Conservation (phyloP, 805 yeast genomes). For the Wickerhamomyces tratensis region DNA sequence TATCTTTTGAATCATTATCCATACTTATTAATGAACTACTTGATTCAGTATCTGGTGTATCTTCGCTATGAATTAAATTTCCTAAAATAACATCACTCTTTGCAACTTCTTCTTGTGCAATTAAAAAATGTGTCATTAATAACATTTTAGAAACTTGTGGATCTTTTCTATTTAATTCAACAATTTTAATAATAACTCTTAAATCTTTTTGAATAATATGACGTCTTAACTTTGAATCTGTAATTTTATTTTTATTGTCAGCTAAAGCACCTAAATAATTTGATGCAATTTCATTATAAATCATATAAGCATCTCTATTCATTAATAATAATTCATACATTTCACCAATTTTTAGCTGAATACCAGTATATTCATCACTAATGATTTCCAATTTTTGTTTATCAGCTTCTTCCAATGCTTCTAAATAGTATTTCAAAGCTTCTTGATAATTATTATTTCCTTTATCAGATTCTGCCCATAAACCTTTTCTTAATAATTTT, state of each 20-base stretch:
- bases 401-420: slow-evolving; percentile 60
- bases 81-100: slow-evolving; percentile 26
- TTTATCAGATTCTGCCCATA: slow-evolving; percentile 76
- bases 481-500: slow-evolving; percentile 56
- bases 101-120: slow-evolving; percentile 60
- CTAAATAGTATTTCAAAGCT: slow-evolving; percentile 65
- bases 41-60: slow-evolving; percentile 8
- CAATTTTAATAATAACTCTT: slow-evolving; percentile 57
- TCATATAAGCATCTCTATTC: slow-evolving; percentile 51
- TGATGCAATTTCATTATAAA: slow-evolving; percentile 60
- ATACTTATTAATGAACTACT: neutral
- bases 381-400: slow-evolving; percentile 43
- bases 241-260: slow-evolving; percentile 25
- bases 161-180: slow-evolving; percentile 41
- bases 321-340: slow-evolving; percentile 67
- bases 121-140: slow-evolving; percentile 48
- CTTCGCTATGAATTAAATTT: slow-evolving; percentile 20
- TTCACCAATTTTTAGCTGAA: slow-evolving; percentile 79
- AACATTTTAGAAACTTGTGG: slow-evolving; percentile 44
- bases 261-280: slow-evolving; percentile 45
- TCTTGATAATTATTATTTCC: slow-evolving; percentile 43
- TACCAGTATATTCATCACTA: slow-evolving; percentile 81
- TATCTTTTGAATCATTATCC: neutral
- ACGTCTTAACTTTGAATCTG: slow-evolving; percentile 26
- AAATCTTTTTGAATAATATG: slow-evolving; percentile 63